phyloP scores from a whole-genome alignment of 148 eudicot species.

The Diospyros lotus region DNA sequence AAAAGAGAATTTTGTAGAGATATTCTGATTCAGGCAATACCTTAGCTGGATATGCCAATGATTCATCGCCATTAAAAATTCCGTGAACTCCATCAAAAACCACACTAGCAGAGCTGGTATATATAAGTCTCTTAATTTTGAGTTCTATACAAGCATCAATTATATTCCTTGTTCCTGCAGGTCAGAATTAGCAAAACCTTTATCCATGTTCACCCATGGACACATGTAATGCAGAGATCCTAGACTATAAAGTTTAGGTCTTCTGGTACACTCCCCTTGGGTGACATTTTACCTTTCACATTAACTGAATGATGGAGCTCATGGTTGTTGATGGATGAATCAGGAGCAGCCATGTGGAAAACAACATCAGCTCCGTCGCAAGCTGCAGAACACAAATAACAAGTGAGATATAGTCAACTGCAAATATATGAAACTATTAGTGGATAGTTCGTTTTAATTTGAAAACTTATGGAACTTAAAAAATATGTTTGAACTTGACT shows the following conservation, averaged over 20 bases:
- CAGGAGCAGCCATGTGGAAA: conserved; percentile 98
- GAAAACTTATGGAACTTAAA: too few relatives aligned
- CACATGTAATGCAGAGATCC: too few relatives aligned
- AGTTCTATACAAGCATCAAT: conserved; percentile 81
- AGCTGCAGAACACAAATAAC: conserved; percentile 36
- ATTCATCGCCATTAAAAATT: conserved; percentile 71
- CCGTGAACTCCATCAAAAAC: conserved; percentile 92
- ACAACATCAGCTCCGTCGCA: conserved; percentile 89
- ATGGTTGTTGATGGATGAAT: conserved; percentile 87
- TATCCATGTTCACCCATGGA: neutral
- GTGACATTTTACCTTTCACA: conserved; percentile 56
- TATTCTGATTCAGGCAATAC: conserved; percentile 28
- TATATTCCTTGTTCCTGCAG: conserved; percentile 74
- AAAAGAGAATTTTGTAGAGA: neutral
- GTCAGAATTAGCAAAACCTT: conserved; percentile 1
- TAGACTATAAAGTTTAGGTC: neutral
- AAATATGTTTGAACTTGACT: too few relatives aligned
- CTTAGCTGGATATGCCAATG: conserved; percentile 86
- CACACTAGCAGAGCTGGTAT: conserved; percentile 96
- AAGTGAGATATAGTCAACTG: too few relatives aligned
- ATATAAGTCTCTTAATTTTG: conserved; percentile 80
- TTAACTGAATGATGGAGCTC: conserved; percentile 80
- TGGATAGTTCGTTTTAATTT: too few relatives aligned
- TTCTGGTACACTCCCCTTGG: neutral
- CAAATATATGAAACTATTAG: too few relatives aligned